Evolutionary conservation across 169 alveolate genomes (phyloP).

Genomic region (Theileria equi): DNA sequence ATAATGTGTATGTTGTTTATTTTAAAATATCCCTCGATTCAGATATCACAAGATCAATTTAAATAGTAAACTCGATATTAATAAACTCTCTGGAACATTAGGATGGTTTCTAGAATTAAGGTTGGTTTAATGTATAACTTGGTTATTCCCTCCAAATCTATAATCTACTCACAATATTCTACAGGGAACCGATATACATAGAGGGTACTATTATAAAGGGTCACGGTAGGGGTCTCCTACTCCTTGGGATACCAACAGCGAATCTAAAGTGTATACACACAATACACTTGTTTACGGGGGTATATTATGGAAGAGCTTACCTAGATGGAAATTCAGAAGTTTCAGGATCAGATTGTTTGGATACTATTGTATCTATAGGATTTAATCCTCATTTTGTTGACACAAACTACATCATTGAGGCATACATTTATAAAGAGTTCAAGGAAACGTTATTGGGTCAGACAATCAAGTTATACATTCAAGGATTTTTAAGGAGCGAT

Average conservation of each 20-base stretch:
- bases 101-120: constrained; percentile 5
- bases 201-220: constrained; percentile 48
- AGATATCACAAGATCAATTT: neutral
- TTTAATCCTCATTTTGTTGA: constrained; percentile 56
- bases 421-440: constrained; percentile 53
- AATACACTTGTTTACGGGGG: constrained; percentile 54
- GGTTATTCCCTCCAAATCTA: neutral
- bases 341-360: neutral
- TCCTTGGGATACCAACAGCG: constrained; percentile 58
- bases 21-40: too few species aligned
- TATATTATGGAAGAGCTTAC: constrained; percentile 37
- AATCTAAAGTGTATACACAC: constrained; percentile 23
- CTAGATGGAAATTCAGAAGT: constrained; percentile 37
- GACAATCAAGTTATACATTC: constrained; percentile 3
- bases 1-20: too few species aligned
- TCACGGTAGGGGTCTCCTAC: constrained; percentile 32
- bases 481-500: constrained; percentile 49
- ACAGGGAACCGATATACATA: neutral
- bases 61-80: neutral
- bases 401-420: constrained; percentile 36
- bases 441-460: constrained; percentile 26
- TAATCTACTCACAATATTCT: neutral
- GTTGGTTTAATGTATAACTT: neutral
- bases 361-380: constrained; percentile 39
- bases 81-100: constrained; percentile 8